Conservation (phyloP, 306 rosid species). For the Clitoria ternatea region DNA sequence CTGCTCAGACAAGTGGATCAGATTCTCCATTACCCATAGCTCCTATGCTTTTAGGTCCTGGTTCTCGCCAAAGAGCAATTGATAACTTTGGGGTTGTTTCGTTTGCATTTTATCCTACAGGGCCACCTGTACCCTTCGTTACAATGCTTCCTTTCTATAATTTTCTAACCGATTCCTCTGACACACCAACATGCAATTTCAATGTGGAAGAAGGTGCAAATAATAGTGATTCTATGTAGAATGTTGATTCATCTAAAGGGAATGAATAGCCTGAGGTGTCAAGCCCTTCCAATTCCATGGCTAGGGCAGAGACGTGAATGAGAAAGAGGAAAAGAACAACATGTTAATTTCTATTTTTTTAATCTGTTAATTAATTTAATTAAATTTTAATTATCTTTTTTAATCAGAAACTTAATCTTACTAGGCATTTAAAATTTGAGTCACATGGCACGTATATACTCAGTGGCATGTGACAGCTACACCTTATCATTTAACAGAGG, state of each 20-base stretch:
- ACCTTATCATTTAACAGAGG: no score
- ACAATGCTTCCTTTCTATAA: slow-evolving; percentile 66
- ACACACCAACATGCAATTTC: slow-evolving; percentile 44
- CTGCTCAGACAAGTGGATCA: slow-evolving; percentile 56
- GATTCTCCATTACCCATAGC: slow-evolving; percentile 45
- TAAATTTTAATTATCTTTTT: no score
- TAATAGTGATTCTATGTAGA: slow-evolving; percentile 48
- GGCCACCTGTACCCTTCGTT: slow-evolving; percentile 80
- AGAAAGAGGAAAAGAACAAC: no score
- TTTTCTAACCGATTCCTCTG: slow-evolving; percentile 53
- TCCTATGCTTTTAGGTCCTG: slow-evolving; percentile 50
- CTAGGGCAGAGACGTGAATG: no score
- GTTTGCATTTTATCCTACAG: slow-evolving; percentile 65
- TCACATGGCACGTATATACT: no score
- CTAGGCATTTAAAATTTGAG: no score
- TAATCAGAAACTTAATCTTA: no score
- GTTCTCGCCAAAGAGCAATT: slow-evolving; percentile 54
- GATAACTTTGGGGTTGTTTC: slow-evolving; percentile 56
- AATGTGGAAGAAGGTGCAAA: slow-evolving; percentile 46
- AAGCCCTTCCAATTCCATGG: slow-evolving; percentile 33
- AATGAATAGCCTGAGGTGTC: slow-evolving; percentile 38
- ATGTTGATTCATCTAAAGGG: slow-evolving; percentile 46
- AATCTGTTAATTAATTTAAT: no score
- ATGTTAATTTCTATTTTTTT: no score
- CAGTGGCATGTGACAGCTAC: no score